phyloP scores from a whole-genome alignment of 75 land plant genomes.

The Cryptomeria japonica region DNA sequence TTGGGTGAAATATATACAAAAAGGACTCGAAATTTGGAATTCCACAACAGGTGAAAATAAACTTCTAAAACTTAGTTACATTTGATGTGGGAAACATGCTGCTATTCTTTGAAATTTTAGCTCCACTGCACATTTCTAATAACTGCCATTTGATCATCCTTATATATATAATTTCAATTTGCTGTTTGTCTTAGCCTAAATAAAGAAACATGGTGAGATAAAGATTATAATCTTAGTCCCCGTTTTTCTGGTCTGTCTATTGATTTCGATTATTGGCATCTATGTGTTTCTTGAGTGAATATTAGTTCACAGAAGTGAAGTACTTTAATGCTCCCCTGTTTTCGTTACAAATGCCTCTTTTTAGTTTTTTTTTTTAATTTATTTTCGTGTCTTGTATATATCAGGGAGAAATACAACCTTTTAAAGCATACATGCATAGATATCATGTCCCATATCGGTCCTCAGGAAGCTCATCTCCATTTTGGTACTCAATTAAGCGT shows the following conservation, averaged over 20 bases:
- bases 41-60: background rate
- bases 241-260: background rate
- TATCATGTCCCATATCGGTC: conserved; percentile 26
- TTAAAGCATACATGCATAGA: conserved; percentile 28
- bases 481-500: conserved; percentile 53
- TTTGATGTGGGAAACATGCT: background rate
- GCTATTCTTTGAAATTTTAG: background rate
- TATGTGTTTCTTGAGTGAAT: background rate
- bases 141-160: background rate
- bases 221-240: background rate
- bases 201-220: background rate
- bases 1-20: background rate
- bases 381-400: background rate
- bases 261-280: background rate
- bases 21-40: background rate
- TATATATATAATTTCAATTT: background rate
- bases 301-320: background rate
- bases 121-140: background rate
- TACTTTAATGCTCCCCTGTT: background rate
- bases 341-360: background rate
- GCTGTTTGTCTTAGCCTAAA: background rate
- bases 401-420: conserved; percentile 56
- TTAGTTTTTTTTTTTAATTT: background rate
- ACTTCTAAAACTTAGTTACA: background rate
- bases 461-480: conserved; percentile 34